A percentile compares a stretch with the other conserved stretches of the same genome.
Evolutionary conservation across 2,329 filamentous ascomycete genomes (phyloP).

Genomic region (Monosporascus cannonballus): DNA sequence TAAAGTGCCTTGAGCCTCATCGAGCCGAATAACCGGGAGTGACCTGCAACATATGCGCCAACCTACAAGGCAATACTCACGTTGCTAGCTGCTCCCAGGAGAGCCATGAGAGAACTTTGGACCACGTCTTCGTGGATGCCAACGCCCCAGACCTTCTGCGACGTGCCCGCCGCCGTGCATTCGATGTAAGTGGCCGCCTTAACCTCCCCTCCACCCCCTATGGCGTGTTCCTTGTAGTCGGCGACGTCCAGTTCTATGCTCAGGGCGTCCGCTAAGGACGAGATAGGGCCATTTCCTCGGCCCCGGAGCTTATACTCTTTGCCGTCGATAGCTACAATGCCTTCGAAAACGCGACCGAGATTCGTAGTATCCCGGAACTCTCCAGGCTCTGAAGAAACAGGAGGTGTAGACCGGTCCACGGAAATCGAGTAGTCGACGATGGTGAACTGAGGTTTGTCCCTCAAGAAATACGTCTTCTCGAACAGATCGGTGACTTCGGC

Average conservation of each 20-base stretch:
- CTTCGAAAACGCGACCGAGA: slow-evolving; percentile 75
- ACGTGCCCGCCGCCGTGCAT: slow-evolving; percentile 63
- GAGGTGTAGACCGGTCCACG: slow-evolving; percentile 72
- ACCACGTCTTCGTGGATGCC: slow-evolving; percentile 91
- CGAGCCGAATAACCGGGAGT: not conserved
- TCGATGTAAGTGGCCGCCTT: slow-evolving; percentile 97
- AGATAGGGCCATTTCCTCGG: slow-evolving; percentile 84
- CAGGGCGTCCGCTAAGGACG: slow-evolving; percentile 77
- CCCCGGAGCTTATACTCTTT: slow-evolving; percentile 73
- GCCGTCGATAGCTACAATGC: slow-evolving; percentile 77
- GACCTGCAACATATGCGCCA: not conserved
- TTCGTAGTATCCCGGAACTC: slow-evolving; percentile 73
- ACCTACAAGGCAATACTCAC: slow-evolving; percentile 46
- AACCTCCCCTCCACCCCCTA: slow-evolving; percentile 72
- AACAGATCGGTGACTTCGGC: slow-evolving; percentile 85
- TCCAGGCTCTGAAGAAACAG: slow-evolving; percentile 59
- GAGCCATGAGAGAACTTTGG: slow-evolving; percentile 78
- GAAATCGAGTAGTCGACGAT: slow-evolving; percentile 89
- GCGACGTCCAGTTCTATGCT: slow-evolving; percentile 83
- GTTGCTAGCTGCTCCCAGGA: slow-evolving; percentile 78
- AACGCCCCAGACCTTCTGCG: slow-evolving; percentile 79
- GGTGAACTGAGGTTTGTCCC: slow-evolving; percentile 75
- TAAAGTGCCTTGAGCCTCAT: not conserved
- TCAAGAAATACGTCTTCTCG: slow-evolving; percentile 79
- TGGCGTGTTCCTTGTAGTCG: slow-evolving; percentile 95